Evolutionary conservation across 805 yeast genomes (phyloP), one percentile per base, ranked within the genome.

Genomic region (Starmerella sirachaensis): DNA sequence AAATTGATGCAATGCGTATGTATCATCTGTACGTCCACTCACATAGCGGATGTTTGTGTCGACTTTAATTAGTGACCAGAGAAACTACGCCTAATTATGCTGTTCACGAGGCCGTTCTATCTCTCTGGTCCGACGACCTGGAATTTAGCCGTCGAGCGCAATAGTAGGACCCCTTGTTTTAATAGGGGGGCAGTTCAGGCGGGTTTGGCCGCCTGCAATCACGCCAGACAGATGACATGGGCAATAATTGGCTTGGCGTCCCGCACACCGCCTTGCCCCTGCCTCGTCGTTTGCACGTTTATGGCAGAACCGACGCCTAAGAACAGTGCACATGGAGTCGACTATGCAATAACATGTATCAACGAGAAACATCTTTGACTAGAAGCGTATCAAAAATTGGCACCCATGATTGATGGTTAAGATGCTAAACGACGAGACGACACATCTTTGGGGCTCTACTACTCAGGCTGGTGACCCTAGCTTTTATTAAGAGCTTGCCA

Each of bases 361-460:
- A 9, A 10, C 19, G 24, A 21, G 24, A 11, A 7, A 21, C 11
- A 12, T 9, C 29, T 20, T 18, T 32, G 18, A 32, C 28, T 32
- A 32, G n/a, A n/a, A n/a, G n/a, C n/a, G n/a, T n/a, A 32, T 23
- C 35, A 24, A 16, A 5, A 4, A 5, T 31, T 20, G 13, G 35
- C 22, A 22, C 21, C 29, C 28, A 16, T 25, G 22, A 29, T 23
- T 32, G 29, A 32, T 32, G n/a, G n/a, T n/a, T n/a, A 27, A 32
- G 21, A 32, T 18, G 22, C 35, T 23, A 25, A 32, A 32, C 35
- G 24, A 32, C 22, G 21, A 21, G 24, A 29, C 35, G 35, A n/a
- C n/a, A n/a, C n/a, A n/a, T n/a, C n/a, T n/a, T n/a, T n/a, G n/a
- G n/a, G n/a, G n/a, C n/a, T n/a, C n/a, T n/a, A n/a, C n/a, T n/a